phyloP scores from a whole-genome alignment of 163 green algal genomes.

The Smithsoniella earleae region DNA sequence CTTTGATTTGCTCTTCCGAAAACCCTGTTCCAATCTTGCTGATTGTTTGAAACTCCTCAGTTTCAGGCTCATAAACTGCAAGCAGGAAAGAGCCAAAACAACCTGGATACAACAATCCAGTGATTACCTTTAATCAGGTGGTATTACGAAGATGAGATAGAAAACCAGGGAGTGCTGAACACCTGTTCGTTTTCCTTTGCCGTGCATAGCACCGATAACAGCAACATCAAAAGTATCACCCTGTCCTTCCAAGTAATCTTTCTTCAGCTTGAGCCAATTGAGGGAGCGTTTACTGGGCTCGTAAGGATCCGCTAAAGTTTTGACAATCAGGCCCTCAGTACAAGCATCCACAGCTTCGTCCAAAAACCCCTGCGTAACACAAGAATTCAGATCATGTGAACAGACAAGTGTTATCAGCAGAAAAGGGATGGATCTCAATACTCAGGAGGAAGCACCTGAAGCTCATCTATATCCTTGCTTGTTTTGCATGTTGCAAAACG shows the following conservation, averaged over 20 bases:
- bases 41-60: constrained; percentile 77
- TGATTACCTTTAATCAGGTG: background rate
- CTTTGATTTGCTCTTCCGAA: constrained; percentile 72
- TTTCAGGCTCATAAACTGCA: constrained; percentile 69
- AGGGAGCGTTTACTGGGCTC: constrained; percentile 75
- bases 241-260: constrained; percentile 93
- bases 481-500: constrained; percentile 71
- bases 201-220: constrained; percentile 75
- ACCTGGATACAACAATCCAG: constrained; percentile 29
- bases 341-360: constrained; percentile 73
- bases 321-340: constrained; percentile 97
- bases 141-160: background rate
- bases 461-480: constrained; percentile 80
- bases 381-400: background rate
- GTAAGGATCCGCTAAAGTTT: constrained; percentile 82
- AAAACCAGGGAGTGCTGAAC: background rate
- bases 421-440: no score
- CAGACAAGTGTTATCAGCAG: no score
- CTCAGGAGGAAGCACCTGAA: no score
- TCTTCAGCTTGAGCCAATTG: constrained; percentile 95
- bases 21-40: constrained; percentile 94
- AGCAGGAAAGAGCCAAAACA: constrained; percentile 79
- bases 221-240: constrained; percentile 93
- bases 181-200: constrained; percentile 83
- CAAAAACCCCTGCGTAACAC: constrained; percentile 62